These are phyloP conservation scores for Vanderwaltozyma tropicalis DNA, from an alignment of 805 yeast species.

Conservation along the genomic window DNA sequence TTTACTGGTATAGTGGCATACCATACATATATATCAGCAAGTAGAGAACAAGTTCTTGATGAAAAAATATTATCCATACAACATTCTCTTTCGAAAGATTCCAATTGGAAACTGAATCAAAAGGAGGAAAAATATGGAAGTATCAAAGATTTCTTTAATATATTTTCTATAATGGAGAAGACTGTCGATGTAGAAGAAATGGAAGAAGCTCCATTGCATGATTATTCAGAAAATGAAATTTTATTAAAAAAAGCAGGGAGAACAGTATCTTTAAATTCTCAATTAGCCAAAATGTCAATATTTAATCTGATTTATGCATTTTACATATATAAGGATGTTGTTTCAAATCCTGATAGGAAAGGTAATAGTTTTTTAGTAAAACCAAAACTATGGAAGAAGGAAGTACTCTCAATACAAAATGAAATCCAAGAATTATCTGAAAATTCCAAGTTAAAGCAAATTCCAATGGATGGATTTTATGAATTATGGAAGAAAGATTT, in stretches of 20 bases:
- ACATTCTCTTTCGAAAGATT: background rate
- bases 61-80: slow-evolving; percentile 1
- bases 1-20: slow-evolving; percentile 28
- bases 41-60: background rate
- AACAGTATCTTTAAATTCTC: slow-evolving; percentile 8
- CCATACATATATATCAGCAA: slow-evolving; percentile 15
- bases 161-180: background rate
- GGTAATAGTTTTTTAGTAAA: background rate
- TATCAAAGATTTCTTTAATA: background rate
- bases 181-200: background rate
- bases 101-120: background rate
- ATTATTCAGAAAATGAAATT: slow-evolving; percentile 3
- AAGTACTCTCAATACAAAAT: slow-evolving; percentile 2
- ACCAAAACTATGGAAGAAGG: slow-evolving; percentile 10
- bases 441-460: background rate
- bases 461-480: slow-evolving; percentile 13
- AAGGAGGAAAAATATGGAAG: background rate
- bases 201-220: slow-evolving; percentile 3
- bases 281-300: slow-evolving; percentile 18
- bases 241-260: slow-evolving; percentile 3
- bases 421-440: background rate
- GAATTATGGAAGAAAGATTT: slow-evolving; percentile 17
- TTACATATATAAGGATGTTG: slow-evolving; percentile 13
- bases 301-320: slow-evolving; percentile 24
- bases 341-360: background rate